Percentiles rank a stretch among this genome's conserved stretches.
phyloP scores from a whole-genome alignment of 768 basidiomycete species.

The Suillus subaureus region DNA sequence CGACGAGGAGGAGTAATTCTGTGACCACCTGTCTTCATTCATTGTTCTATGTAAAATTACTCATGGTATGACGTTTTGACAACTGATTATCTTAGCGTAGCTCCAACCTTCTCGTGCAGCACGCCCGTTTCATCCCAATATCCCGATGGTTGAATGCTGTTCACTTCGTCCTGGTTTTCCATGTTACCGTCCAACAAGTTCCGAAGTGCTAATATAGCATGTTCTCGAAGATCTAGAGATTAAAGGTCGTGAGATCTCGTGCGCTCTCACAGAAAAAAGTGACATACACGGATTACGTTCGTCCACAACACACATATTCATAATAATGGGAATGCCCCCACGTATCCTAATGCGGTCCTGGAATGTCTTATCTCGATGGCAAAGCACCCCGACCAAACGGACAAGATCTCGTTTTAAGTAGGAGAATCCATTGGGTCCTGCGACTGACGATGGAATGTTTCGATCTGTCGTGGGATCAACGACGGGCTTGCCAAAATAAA shows the following conservation, averaged over 20 bases:
- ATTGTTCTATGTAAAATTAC: slow-evolving; percentile 4
- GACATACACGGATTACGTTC: slow-evolving; percentile 90
- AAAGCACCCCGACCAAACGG: slow-evolving; percentile 81
- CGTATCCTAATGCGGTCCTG: slow-evolving; percentile 75
- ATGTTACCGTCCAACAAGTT: slow-evolving; percentile 76
- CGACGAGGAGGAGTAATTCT: slow-evolving; percentile 62
- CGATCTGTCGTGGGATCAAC: slow-evolving; percentile 10
- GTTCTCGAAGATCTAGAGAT: slow-evolving; percentile 75
- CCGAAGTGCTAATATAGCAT: slow-evolving; percentile 83
- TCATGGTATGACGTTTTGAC: not conserved
- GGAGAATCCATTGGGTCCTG: slow-evolving; percentile 63
- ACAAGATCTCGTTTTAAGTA: slow-evolving; percentile 90
- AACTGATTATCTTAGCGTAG: slow-evolving; percentile 29
- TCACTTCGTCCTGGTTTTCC: slow-evolving; percentile 81
- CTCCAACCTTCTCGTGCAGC: slow-evolving; percentile 42
- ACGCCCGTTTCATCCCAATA: slow-evolving; percentile 61
- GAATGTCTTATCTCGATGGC: slow-evolving; percentile 59
- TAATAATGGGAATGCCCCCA: slow-evolving; percentile 78
- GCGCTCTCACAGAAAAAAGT: not conserved
- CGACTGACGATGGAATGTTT: slow-evolving; percentile 20
- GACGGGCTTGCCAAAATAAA: slow-evolving; percentile 75
- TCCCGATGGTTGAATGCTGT: slow-evolving; percentile 65
- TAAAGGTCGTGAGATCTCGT: not conserved
- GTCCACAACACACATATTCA: slow-evolving; percentile 89
- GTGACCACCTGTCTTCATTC: slow-evolving; percentile 9